Evolutionary conservation across 441 rosid genomes (phyloP), one percentile per base, ranked within the genome.

Genomic region (Omphalea diandra): DNA sequence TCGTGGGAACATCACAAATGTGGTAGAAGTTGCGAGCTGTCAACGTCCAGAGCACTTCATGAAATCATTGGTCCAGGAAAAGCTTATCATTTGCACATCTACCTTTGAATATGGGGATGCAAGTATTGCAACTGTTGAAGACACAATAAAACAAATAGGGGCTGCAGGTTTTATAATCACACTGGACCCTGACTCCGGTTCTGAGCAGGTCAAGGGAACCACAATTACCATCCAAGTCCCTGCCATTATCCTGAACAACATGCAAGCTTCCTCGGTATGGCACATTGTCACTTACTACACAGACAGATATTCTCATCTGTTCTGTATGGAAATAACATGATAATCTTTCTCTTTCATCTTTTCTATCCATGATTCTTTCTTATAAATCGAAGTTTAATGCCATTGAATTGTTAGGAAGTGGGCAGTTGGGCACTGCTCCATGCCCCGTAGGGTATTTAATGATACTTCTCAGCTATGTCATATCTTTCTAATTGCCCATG

Each of bases 81-180:
- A 77, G 83, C 79, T 84, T 26, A 81, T 82, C 58, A 80, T 84
- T 74, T 84, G 88, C 80, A 73, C 86, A 11, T 82, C 75, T 68
- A 69, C 76, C 31, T 82, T 75, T 29, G 84, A 77, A 57, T 59
- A 75, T 2, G 84, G 79, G 7, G 75, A 67, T 71, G 82, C 80
- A 17, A 77, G 76, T 76, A 75, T 84, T 63, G 75, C 77, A 72
- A 76, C 79, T 59, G 76, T 84, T 62, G 86, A 82, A 63, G 77
- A 80, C 67, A 82, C 78, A 36, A 82, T 80, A 65, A 72, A 74
- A 71, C 65, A 71, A 70, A 75, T 79, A 58, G 88, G 82, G 35
- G 84, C 88, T 68, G 80, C 82, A 3, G 88, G 88, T 71, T 82
- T 84, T 74, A 84, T 84, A 66, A 72, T 80, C 68, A 75, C 82